Evolutionary conservation across 305 asterid genomes (phyloP), one percentile per base, ranked within the genome.

Genomic region (Solanum hybrid): DNA sequence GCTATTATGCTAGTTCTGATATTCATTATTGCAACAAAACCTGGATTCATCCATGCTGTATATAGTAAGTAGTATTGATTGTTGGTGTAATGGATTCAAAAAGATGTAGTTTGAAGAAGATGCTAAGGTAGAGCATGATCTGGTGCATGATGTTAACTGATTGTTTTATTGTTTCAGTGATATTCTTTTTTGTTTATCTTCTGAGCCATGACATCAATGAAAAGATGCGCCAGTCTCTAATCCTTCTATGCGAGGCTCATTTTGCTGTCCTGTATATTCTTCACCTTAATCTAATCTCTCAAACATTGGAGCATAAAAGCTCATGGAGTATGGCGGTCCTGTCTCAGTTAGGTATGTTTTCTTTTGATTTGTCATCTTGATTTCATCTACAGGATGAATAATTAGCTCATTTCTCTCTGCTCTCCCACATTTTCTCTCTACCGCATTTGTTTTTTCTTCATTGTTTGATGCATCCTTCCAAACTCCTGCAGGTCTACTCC

Each of bases 201-300:
- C 93, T 98, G 93, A 95, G 98, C 95, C 98, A 97, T 91, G 90
- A 94, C 90, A 93, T 97, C 94, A 89, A 92, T 86, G 91, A 90
- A 91, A 95, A 94, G 95, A 95, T 93, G 94, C 98, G 99, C 88
- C 95, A 95, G 90, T 92, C 97, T 89, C 96, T 97, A 89, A 93
- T 96, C 94, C 98, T 98, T 93, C 95, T 98, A 34, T 96, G 99
- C 29, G 99, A 98, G 93, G 95, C 94, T 92, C 99, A 98, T 91
- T 98, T 97, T 88, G 98, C 98, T 7, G 91, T 94, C 78, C 86
- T 98, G 73, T 98, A 98, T 95, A 91, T 96, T 93, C 98, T 97
- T 93, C 99, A 96, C 92, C 95, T 98, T 91, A 94, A 93, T 94
- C 94, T 97, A 87, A 93, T 98, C 90, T 95, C 99, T 77, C 90